A percentile compares a stretch with the other conserved stretches of the same genome.
phyloP scores from a whole-genome alignment of 768 basidiomycete species.

The Crepidotus variabilis region DNA sequence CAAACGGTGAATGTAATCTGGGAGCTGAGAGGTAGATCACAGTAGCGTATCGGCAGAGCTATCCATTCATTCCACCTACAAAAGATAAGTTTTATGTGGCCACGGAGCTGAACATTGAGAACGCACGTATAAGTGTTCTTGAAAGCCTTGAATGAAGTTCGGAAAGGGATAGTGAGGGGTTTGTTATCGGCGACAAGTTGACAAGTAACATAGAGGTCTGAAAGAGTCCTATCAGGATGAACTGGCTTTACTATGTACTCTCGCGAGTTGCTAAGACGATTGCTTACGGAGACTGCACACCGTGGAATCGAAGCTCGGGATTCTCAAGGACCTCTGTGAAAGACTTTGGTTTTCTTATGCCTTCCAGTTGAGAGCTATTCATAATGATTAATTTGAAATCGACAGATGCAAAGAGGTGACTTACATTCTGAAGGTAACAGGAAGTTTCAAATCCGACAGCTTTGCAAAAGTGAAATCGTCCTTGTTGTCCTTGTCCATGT shows the following conservation, averaged over 20 bases:
- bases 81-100: background rate
- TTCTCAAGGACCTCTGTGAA: slow-evolving; percentile 81
- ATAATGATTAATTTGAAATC: background rate
- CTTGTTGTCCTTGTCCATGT: slow-evolving; percentile 56
- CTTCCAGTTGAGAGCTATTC: slow-evolving; percentile 80
- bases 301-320: slow-evolving; percentile 79
- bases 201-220: slow-evolving; percentile 92
- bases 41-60: slow-evolving; percentile 86
- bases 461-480: slow-evolving; percentile 94
- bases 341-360: slow-evolving; percentile 63
- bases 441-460: slow-evolving; percentile 83
- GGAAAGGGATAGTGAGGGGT: slow-evolving; percentile 85
- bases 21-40: slow-evolving; percentile 85
- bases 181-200: slow-evolving; percentile 93
- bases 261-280: slow-evolving; percentile 1
- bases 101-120: background rate
- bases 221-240: slow-evolving; percentile 59
- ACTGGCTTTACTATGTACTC: background rate
- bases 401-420: slow-evolving; percentile 8
- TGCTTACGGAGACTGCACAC: slow-evolving; percentile 74
- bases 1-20: slow-evolving; percentile 94
- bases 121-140: slow-evolving; percentile 74
- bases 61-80: slow-evolving; percentile 95
- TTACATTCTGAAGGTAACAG: slow-evolving; percentile 84
- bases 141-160: slow-evolving; percentile 92